phyloP scores from a whole-genome alignment of 1,284 basidiomycete species.

The Malassezia sp. region DNA sequence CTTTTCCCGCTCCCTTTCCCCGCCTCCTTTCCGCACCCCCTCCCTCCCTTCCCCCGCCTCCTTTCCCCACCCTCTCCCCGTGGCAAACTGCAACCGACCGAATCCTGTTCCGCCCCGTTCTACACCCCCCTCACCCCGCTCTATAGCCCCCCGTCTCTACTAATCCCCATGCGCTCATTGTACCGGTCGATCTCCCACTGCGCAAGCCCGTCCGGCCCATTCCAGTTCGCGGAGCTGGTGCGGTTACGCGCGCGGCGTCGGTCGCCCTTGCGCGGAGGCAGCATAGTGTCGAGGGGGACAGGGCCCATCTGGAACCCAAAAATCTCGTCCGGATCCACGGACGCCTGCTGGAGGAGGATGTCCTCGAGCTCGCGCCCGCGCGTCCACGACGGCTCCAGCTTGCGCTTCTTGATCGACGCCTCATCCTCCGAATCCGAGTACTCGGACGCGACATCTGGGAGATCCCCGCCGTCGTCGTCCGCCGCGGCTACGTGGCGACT shows the following conservation, averaged over 20 bases:
- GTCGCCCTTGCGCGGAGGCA: slow-evolving; percentile 22
- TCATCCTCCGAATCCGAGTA: slow-evolving; percentile 44
- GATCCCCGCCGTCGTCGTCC: slow-evolving; percentile 10
- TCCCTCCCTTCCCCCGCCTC: too few species aligned
- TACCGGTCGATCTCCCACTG: slow-evolving; percentile 44
- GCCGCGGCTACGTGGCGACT: slow-evolving; percentile 11
- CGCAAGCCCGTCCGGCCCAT: slow-evolving; percentile 30
- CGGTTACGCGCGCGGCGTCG: slow-evolving; percentile 21
- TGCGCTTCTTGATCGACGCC: slow-evolving; percentile 32
- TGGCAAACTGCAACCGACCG: too few species aligned
- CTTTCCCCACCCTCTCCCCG: too few species aligned
- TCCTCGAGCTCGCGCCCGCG: slow-evolving; percentile 32
- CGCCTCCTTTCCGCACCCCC: too few species aligned
- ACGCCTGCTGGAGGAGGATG: slow-evolving; percentile 28
- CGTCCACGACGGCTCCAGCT: slow-evolving; percentile 37
- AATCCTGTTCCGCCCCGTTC: too few species aligned
- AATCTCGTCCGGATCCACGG: slow-evolving; percentile 38
- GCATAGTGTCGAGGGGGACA: slow-evolving; percentile 34
- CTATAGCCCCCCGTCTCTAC: too few species aligned
- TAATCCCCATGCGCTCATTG: slow-evolving; percentile 41
- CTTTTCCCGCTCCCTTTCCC: too few species aligned
- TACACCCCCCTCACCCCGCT: too few species aligned
- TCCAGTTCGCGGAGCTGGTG: slow-evolving; percentile 40
- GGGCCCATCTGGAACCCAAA: slow-evolving; percentile 39
- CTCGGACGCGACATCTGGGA: slow-evolving; percentile 35